Percentiles rank a stretch among this genome's conserved stretches.
These are phyloP conservation scores for Tulasnella sp. DNA, from an alignment of 768 basidiomycete species.

Conservation along the genomic window DNA sequence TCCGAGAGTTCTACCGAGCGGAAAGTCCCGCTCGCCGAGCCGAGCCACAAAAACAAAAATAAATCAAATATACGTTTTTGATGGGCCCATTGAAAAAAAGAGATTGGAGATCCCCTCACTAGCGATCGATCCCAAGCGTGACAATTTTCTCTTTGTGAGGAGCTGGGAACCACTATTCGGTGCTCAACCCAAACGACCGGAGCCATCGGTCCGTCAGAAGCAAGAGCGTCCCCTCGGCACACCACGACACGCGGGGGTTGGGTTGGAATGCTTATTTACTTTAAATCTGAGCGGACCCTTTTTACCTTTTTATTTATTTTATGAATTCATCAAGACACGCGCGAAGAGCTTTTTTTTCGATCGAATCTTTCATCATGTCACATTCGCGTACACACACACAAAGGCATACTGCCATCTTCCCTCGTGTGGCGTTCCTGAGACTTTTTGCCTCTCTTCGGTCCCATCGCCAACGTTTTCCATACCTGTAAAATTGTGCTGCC, in stretches of 20 bases:
- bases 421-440: background rate
- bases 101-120: background rate
- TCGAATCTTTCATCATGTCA: background rate
- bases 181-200: background rate
- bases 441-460: background rate
- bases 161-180: background rate
- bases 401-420: background rate
- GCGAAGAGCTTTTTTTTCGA: background rate
- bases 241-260: background rate
- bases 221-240: background rate
- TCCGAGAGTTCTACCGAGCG: background rate
- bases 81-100: background rate
- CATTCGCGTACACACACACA: background rate
- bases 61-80: background rate
- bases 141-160: background rate
- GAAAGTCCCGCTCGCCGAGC: background rate
- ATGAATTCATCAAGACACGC: background rate
- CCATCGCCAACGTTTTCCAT: background rate
- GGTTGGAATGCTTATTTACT: slow-evolving; percentile 10
- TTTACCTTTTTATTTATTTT: background rate
- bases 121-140: background rate
- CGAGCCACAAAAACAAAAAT: background rate
- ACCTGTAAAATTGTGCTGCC: background rate
- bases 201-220: slow-evolving; percentile 1
- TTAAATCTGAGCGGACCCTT: slow-evolving; percentile 3